Conservation (phyloP, 306 rosid genomes). For the Vicia villosa region DNA sequence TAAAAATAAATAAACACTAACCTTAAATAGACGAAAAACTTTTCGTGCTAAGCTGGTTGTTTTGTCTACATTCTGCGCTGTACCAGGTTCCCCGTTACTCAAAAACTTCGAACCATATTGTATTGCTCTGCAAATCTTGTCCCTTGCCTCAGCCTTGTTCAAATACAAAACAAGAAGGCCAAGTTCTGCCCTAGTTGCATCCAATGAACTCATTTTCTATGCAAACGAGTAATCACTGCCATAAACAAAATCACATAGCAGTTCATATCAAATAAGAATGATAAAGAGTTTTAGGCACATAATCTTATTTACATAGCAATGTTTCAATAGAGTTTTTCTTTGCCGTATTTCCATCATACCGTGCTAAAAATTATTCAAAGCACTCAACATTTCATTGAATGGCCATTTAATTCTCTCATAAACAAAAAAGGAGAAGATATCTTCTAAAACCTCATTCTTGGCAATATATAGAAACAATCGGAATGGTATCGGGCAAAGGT, state of each 20-base stretch:
- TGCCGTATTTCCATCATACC: conserved; percentile 6
- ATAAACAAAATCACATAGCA: conserved; percentile 29
- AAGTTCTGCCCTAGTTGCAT: conserved; percentile 90
- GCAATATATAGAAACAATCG: conserved; percentile 1
- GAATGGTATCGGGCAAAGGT: background rate
- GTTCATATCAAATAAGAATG: conserved; percentile 27
- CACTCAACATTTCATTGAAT: background rate
- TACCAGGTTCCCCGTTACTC: conserved; percentile 92
- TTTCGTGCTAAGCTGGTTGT: conserved; percentile 94
- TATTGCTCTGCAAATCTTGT: conserved; percentile 97
- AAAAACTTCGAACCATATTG: conserved; percentile 96
- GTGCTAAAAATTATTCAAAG: background rate
- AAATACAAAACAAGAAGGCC: conserved; percentile 80
- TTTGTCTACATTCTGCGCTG: conserved; percentile 91
- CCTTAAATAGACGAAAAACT: conserved; percentile 97
- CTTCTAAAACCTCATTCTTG: background rate
- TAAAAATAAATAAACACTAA: too few relatives aligned
- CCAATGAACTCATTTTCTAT: conserved; percentile 85
- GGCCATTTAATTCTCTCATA: background rate
- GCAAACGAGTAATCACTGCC: conserved; percentile 27
- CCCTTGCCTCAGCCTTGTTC: conserved; percentile 98
- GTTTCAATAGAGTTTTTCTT: background rate
- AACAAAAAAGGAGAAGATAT: background rate
- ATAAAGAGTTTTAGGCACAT: background rate
- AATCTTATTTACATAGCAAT: conserved; percentile 3